Evolutionary conservation across 495 filamentous ascomycete genomes (phyloP).

Genomic region (Podospora fimiseda): DNA sequence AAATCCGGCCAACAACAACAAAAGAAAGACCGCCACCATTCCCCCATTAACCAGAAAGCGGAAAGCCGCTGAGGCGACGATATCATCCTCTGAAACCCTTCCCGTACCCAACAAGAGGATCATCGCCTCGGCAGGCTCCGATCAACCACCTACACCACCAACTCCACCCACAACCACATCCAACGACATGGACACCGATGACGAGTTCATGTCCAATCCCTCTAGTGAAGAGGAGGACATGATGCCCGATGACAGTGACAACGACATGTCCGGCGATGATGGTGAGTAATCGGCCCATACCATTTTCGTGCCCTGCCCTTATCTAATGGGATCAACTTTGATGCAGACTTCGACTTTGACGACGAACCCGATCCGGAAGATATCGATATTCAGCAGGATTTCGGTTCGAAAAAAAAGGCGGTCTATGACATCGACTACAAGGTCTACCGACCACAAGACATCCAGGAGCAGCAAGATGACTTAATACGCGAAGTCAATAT

Average conservation of each 20-base stretch:
- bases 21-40: constrained; percentile 44
- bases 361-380: constrained; percentile 69
- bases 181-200: constrained; percentile 87
- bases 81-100: constrained; percentile 39
- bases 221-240: constrained; percentile 67
- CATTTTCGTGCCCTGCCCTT: too few species aligned
- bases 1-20: neutral
- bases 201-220: constrained; percentile 84
- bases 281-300: constrained; percentile 55
- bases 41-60: constrained; percentile 72
- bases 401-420: constrained; percentile 58
- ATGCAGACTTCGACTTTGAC: constrained; percentile 58
- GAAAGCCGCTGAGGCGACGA: constrained; percentile 78
- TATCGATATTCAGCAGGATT: constrained; percentile 71
- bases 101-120: constrained; percentile 46
- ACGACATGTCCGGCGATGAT: constrained; percentile 65
- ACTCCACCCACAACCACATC: constrained; percentile 53
- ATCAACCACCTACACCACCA: constrained; percentile 36
- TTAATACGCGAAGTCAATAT: constrained; percentile 83
- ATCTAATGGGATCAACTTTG: too few species aligned
- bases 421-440: constrained; percentile 81
- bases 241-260: constrained; percentile 69
- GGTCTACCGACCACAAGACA: constrained; percentile 70
- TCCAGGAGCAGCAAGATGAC: constrained; percentile 72
- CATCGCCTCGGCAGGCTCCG: constrained; percentile 42